Conservation (phyloP, 257 asterid genomes). For the Buddleja alternifolia region DNA sequence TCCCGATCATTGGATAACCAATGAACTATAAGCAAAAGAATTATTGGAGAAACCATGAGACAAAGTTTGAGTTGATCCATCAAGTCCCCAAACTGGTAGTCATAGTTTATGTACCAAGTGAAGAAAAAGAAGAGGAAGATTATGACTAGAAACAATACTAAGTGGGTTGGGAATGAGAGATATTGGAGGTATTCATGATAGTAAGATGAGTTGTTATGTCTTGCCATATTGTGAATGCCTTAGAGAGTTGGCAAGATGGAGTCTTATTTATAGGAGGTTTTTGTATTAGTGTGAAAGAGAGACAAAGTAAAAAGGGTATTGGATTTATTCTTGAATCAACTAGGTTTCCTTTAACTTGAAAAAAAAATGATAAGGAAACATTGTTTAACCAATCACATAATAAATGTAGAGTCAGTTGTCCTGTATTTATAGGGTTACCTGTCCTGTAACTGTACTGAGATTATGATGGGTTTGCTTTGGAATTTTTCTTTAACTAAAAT, state of each 20-base stretch:
- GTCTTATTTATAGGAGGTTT: constrained; percentile 39
- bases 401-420: no score
- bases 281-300: not conserved
- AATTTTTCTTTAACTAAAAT: no score
- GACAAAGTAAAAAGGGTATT: not conserved
- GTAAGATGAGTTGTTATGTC: constrained; percentile 58
- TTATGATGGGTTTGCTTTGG: no score
- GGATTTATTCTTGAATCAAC: constrained; percentile 18
- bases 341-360: constrained; percentile 21
- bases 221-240: constrained; percentile 47
- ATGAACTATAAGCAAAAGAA: constrained; percentile 69
- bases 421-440: no score
- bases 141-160: constrained; percentile 55
- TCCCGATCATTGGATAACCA: constrained; percentile 61
- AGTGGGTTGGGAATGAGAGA: constrained; percentile 64
- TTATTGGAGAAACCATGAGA: constrained; percentile 67
- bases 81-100: constrained; percentile 49
- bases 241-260: not conserved
- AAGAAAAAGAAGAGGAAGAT: constrained; percentile 59
- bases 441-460: no score
- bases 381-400: no score
- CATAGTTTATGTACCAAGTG: constrained; percentile 85
- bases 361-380: constrained; percentile 9
- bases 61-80: constrained; percentile 56
- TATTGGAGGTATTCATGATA: constrained; percentile 61